Evolutionary conservation across 2,329 filamentous ascomycete genomes (phyloP).

Genomic region (Colletotrichum sp.): DNA sequence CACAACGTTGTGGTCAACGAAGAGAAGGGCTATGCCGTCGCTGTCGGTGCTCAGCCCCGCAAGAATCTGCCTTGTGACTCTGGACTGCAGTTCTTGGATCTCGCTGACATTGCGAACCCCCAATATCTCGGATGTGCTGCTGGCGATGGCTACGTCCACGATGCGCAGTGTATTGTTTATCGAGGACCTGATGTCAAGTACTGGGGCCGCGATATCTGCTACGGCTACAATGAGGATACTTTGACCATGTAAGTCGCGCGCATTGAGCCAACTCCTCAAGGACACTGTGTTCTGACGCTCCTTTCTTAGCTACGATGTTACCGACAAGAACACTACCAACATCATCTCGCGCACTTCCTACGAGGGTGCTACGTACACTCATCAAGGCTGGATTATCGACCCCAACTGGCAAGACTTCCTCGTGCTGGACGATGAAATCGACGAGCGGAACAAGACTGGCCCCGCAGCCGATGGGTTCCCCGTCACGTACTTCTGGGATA

Average conservation of each 20-base stretch:
- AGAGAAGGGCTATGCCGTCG: constrained; percentile 49
- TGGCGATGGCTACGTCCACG: constrained; percentile 63
- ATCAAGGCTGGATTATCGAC: constrained; percentile 61
- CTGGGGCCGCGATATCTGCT: constrained; percentile 57
- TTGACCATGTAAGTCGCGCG: constrained; percentile 44
- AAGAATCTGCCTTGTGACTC: constrained; percentile 43
- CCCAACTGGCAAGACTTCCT: constrained; percentile 47
- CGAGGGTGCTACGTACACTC: constrained; percentile 60
- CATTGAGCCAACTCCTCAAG: constrained; percentile 17
- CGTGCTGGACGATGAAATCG: constrained; percentile 57
- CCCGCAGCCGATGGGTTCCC: constrained; percentile 46
- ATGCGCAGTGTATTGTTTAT: constrained; percentile 64
- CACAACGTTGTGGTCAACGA: constrained; percentile 55
- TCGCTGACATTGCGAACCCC: constrained; percentile 57
- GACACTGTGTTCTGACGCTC: background rate
- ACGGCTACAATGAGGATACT: constrained; percentile 58
- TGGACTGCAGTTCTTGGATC: constrained; percentile 63
- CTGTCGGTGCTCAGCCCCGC: constrained; percentile 46
- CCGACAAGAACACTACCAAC: constrained; percentile 48
- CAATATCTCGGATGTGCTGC: constrained; percentile 57
- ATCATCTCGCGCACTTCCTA: constrained; percentile 58
- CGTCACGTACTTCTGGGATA: constrained; percentile 57
- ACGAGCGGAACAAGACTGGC: constrained; percentile 47
- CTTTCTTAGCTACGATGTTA: constrained; percentile 49
- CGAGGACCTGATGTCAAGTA: constrained; percentile 54